Conservation (phyloP, 495 filamentous ascomycete species). For the Annulohypoxylon bovei region DNA sequence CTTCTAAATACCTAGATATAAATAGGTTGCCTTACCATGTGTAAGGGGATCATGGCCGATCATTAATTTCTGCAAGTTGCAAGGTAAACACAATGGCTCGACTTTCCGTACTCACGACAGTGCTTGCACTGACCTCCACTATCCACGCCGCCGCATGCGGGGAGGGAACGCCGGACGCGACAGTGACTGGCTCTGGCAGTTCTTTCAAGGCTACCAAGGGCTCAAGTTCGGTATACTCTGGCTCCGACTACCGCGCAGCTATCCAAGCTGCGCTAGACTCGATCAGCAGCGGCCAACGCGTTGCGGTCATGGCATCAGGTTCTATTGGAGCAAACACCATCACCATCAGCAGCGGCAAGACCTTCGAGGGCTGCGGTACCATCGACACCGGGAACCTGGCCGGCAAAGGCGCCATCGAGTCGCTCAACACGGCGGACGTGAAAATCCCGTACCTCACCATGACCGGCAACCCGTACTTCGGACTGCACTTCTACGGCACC, state of each 20-base stretch:
- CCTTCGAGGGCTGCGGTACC: conserved; percentile 60
- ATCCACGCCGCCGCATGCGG: conserved; percentile 53
- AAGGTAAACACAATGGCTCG: conserved; percentile 13
- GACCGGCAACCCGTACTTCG: conserved; percentile 60
- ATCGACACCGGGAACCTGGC: conserved; percentile 53
- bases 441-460: conserved; percentile 57
- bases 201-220: conserved; percentile 51
- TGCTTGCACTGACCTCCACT: conserved; percentile 44
- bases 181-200: conserved; percentile 50
- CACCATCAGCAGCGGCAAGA: conserved; percentile 55
- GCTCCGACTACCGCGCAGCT: conserved; percentile 56
- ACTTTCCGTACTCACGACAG: conserved; percentile 34
- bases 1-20: not conserved
- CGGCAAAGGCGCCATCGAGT: conserved; percentile 57
- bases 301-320: conserved; percentile 68
- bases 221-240: conserved; percentile 48
- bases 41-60: not conserved
- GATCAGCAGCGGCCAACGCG: conserved; percentile 62
- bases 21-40: not conserved
- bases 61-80: not conserved
- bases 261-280: conserved; percentile 58
- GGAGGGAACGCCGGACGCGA: conserved; percentile 51
- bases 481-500: conserved; percentile 56
- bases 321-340: conserved; percentile 66
- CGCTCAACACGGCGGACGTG: conserved; percentile 47